Conservation (phyloP, 164 flowering plant species). For the Brasenia schreberi region DNA sequence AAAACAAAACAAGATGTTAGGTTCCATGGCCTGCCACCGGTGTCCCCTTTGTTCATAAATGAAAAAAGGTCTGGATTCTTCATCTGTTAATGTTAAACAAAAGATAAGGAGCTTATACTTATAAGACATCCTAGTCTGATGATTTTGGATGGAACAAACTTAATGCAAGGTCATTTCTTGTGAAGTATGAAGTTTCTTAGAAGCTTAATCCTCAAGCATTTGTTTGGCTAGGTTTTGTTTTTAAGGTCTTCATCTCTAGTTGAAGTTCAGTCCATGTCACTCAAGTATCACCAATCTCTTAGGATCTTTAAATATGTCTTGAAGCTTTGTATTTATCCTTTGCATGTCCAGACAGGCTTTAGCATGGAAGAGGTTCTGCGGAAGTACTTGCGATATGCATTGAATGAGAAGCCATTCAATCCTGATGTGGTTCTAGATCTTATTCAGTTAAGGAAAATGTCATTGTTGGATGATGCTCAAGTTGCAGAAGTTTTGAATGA, state of each 20-base stretch:
- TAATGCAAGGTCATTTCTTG: too few relatives aligned
- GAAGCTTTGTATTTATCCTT: background rate
- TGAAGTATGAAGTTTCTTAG: too few relatives aligned
- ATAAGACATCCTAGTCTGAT: too few relatives aligned
- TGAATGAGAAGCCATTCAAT: conserved; percentile 86
- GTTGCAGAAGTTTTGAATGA: conserved; percentile 79
- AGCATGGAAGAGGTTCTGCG: conserved; percentile 67
- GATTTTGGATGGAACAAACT: too few relatives aligned
- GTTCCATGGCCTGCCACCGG: too few relatives aligned
- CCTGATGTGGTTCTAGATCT: conserved; percentile 50
- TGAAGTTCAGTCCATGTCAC: background rate
- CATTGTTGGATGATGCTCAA: conserved; percentile 53
- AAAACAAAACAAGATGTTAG: too few relatives aligned
- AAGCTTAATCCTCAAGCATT: too few relatives aligned
- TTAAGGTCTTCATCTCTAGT: background rate
- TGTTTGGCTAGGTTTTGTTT: background rate
- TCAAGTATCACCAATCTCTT: background rate
- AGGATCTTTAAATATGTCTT: background rate
- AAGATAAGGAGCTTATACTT: too few relatives aligned
- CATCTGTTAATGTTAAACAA: too few relatives aligned
- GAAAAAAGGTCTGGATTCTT: too few relatives aligned
- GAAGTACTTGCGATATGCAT: conserved; percentile 78
- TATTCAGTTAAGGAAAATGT: conserved; percentile 70
- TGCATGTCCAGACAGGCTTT: conserved; percentile 75
- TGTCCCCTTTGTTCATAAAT: too few relatives aligned